These are phyloP conservation scores for Mortierella sp. DNA, from an alignment of 371 early-diverging fungal species.

Conservation along the genomic window DNA sequence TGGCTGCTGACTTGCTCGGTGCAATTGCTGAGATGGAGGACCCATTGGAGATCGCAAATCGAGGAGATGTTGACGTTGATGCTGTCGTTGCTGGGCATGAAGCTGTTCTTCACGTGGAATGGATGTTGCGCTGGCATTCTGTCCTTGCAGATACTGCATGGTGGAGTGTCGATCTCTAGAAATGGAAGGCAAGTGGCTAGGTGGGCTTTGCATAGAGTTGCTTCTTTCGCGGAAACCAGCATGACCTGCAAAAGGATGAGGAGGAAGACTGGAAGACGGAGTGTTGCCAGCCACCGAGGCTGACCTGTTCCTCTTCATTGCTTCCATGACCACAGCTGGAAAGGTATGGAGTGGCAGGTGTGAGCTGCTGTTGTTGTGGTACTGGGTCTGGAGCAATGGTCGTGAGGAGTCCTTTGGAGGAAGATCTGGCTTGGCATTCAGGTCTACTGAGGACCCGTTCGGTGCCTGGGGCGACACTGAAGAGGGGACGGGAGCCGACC, in stretches of 20 bases:
- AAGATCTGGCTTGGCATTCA: conserved; percentile 14
- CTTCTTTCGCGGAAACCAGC: conserved; percentile 8
- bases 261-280: conserved; percentile 19
- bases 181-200: conserved; percentile 6
- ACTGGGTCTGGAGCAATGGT: conserved; percentile 6
- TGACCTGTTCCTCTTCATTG: conserved; percentile 27
- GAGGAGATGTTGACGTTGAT: conserved; percentile 13
- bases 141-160: conserved; percentile 11
- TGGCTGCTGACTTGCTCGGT: conserved; percentile 1
- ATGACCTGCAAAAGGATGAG: conserved; percentile 15
- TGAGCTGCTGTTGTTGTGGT: conserved; percentile 4
- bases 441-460: conserved; percentile 6
- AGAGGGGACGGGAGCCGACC: conserved; percentile 22
- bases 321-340: conserved; percentile 27
- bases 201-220: conserved; percentile 5
- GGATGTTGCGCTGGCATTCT: conserved; percentile 6
- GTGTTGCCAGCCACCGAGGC: too few species aligned
- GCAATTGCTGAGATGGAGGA: conserved; percentile 1
- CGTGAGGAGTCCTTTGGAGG: conserved; percentile 25
- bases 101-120: conserved; percentile 11
- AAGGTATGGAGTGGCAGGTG: conserved; percentile 14
- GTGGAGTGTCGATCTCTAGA: background rate
- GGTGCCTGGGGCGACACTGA: conserved; percentile 8
- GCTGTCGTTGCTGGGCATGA: conserved; percentile 13
- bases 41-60: conserved; percentile 1